Evolutionary conservation across 768 basidiomycete species (phyloP).

Genomic region (Glaciozyma antarctica): DNA sequence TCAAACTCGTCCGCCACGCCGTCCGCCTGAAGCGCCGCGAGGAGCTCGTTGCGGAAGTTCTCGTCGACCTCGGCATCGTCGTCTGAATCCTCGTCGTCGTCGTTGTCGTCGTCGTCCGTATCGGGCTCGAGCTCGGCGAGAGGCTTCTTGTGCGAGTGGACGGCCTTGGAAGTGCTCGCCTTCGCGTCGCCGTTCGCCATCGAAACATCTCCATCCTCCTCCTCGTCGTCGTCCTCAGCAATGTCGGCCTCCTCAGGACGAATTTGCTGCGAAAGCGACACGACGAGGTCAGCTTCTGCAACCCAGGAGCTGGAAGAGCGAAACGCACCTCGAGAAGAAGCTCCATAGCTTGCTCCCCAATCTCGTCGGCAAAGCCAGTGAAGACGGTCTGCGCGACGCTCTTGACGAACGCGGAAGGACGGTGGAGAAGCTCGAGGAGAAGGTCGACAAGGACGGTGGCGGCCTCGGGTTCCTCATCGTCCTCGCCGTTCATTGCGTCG

Average conservation of each 20-base stretch:
- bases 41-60: constrained; percentile 55
- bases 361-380: constrained; percentile 40
- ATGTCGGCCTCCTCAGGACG: constrained; percentile 40
- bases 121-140: constrained; percentile 14
- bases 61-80: constrained; percentile 42
- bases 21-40: constrained; percentile 43
- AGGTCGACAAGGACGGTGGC: constrained; percentile 78
- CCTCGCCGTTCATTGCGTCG: constrained; percentile 33
- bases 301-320: not conserved
- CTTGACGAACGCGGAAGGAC: constrained; percentile 68
- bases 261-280: constrained; percentile 14
- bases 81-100: constrained; percentile 39
- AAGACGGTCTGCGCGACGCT: constrained; percentile 72
- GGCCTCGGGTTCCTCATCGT: constrained; percentile 50
- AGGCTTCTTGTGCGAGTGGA: not conserved
- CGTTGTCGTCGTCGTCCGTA: constrained; percentile 38
- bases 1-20: constrained; percentile 45
- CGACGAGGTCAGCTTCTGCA: constrained; percentile 12
- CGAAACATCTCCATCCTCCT: constrained; percentile 33
- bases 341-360: constrained; percentile 35
- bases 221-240: constrained; percentile 40
- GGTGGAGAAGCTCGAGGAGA: constrained; percentile 83
- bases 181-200: constrained; percentile 17
- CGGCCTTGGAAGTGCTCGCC: constrained; percentile 1
- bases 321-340: constrained; percentile 32